Evolutionary conservation across 352 stramenopile species (phyloP).

Genomic region (Globisporangium solare): DNA sequence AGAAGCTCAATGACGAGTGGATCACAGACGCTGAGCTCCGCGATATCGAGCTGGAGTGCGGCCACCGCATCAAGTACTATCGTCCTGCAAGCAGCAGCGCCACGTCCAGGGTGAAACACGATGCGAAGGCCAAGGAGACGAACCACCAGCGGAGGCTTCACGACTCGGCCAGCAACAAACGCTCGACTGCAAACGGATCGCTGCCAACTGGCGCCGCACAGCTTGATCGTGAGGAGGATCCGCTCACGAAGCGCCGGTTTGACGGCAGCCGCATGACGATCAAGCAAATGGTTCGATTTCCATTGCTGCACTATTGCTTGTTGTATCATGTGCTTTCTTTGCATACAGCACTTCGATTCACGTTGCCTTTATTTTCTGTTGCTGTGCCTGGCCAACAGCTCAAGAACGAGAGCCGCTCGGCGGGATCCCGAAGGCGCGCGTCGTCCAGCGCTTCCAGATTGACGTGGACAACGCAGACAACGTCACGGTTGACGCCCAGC

Average conservation of each 20-base stretch:
- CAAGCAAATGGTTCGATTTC: conserved; percentile 45
- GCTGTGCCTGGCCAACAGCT: conserved; percentile 14
- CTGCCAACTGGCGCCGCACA: no score
- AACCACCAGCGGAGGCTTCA: not conserved
- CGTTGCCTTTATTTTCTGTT: not conserved
- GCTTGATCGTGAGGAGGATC: no score
- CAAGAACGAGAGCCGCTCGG: conserved; percentile 33
- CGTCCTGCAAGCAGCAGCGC: not conserved
- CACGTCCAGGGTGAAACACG: not conserved
- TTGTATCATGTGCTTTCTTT: no score
- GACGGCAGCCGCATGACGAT: conserved; percentile 68
- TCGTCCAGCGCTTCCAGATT: conserved; percentile 49
- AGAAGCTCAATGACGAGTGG: conserved; percentile 51
- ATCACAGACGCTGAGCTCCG: conserved; percentile 49
- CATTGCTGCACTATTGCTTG: no score
- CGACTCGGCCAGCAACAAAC: no score
- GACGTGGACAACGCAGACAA: conserved; percentile 39
- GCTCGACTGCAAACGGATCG: no score
- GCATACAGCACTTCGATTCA: not conserved
- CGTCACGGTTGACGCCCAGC: conserved; percentile 1
- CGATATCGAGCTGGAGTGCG: conserved; percentile 47
- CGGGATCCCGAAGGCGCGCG: conserved; percentile 29
- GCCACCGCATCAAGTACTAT: conserved; percentile 44
- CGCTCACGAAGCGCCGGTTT: conserved; percentile 14
- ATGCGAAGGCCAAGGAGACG: not conserved